Conservation (phyloP, 1,139 yeast genomes). For the Zygosaccharomyces pseudobailii region DNA sequence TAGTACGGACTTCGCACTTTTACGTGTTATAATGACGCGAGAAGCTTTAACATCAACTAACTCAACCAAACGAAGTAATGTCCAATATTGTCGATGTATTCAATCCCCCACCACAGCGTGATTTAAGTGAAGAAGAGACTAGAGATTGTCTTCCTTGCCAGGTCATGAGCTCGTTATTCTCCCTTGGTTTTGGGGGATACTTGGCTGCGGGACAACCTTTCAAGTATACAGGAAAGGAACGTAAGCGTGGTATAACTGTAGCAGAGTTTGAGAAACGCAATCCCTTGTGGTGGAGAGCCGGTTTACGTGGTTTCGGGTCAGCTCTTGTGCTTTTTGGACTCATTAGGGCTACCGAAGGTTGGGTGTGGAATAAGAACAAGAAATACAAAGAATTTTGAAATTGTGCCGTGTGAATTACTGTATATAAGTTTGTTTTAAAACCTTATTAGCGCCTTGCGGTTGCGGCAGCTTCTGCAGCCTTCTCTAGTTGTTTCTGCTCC, state of each 20-base stretch:
- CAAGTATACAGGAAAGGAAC: conserved; percentile 36
- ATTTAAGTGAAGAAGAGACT: conserved; percentile 39
- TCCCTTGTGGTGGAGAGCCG: conserved; percentile 57
- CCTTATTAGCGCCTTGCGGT: conserved; percentile 14
- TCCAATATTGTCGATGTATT: conserved; percentile 47
- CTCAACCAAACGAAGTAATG: not conserved
- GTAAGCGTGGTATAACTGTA: conserved; percentile 31
- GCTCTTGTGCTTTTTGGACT: conserved; percentile 51
- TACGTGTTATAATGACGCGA: conserved; percentile 3
- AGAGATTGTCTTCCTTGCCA: conserved; percentile 60
- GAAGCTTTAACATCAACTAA: not conserved
- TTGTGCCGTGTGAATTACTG: not conserved
- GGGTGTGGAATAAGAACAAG: conserved; percentile 42
- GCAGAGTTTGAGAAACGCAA: conserved; percentile 36
- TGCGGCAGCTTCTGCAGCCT: conserved; percentile 22
- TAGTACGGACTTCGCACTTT: not conserved
- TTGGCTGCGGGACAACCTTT: conserved; percentile 51
- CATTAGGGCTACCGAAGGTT: conserved; percentile 53
- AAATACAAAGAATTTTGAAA: conserved; percentile 18
- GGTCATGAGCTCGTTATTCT: conserved; percentile 52
- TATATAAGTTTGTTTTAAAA: conserved; percentile 3
- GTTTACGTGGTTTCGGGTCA: conserved; percentile 49
- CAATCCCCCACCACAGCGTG: conserved; percentile 50
- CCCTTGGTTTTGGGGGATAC: conserved; percentile 57
- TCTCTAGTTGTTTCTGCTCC: conserved; percentile 26